Percentiles rank a stretch among this genome's conserved stretches.
Evolutionary conservation across 2,329 filamentous ascomycete genomes (phyloP).

Genomic region (Chaetomiaceae sp.): DNA sequence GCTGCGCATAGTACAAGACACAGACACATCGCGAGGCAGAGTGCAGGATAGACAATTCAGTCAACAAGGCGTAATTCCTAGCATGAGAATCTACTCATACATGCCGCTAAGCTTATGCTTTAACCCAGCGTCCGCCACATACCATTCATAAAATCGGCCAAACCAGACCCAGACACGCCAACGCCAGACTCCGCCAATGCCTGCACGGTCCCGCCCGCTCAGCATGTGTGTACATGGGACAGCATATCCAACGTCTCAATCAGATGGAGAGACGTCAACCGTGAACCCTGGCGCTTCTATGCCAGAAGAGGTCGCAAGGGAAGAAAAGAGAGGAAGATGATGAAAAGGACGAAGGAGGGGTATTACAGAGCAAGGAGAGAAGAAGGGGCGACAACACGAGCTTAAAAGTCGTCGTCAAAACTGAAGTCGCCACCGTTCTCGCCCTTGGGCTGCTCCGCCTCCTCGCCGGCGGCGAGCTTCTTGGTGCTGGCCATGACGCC

Average conservation of each 20-base stretch:
- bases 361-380: constrained; percentile 25
- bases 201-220: constrained; percentile 8
- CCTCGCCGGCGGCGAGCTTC: constrained; percentile 47
- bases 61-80: constrained; percentile 14
- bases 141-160: constrained; percentile 2
- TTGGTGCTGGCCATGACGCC: constrained; percentile 94
- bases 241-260: constrained; percentile 17
- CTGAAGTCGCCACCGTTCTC: constrained; percentile 71
- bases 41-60: neutral
- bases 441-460: constrained; percentile 40
- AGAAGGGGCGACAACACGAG: constrained; percentile 19
- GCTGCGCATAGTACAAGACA: too few species aligned
- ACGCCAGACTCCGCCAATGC: constrained; percentile 11
- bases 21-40: neutral
- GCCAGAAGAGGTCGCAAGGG: constrained; percentile 12
- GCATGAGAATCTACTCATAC: constrained; percentile 22
- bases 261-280: constrained; percentile 4
- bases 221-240: constrained; percentile 12
- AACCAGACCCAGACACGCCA: neutral
- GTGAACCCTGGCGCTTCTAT: constrained; percentile 15
- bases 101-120: constrained; percentile 9
- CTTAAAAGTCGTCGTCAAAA: constrained; percentile 96
- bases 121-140: neutral
- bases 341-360: constrained; percentile 16
- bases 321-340: neutral